Percentiles rank a stretch among this genome's conserved stretches.
phyloP scores from a whole-genome alignment of 495 filamentous ascomycete species.

The Annulohypoxylon nitens region DNA sequence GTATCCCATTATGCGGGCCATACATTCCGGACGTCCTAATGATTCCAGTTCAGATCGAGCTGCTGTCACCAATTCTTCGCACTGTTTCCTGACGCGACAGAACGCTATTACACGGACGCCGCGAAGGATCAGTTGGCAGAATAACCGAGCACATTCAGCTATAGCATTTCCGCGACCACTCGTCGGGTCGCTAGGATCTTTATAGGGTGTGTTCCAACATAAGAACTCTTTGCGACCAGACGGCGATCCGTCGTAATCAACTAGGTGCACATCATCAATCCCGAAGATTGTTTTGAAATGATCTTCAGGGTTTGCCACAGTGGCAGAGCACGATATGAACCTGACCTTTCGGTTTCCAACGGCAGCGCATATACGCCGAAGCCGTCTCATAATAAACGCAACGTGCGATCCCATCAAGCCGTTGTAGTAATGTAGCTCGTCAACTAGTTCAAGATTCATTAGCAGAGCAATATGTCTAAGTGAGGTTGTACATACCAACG shows the following conservation, averaged over 20 bases:
- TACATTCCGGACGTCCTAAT: constrained; percentile 79
- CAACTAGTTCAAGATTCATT: constrained; percentile 57
- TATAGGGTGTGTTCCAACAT: constrained; percentile 98
- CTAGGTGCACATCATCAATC: constrained; percentile 78
- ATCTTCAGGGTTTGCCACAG: constrained; percentile 91
- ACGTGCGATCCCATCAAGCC: constrained; percentile 95
- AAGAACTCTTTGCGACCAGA: constrained; percentile 95
- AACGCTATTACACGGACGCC: constrained; percentile 97
- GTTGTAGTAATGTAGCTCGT: constrained; percentile 96
- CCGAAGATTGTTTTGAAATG: constrained; percentile 97
- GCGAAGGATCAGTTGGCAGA: constrained; percentile 88
- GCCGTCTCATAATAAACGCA: constrained; percentile 91
- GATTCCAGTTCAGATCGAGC: constrained; percentile 80
- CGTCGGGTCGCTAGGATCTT: constrained; percentile 86
- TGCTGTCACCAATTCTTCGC: constrained; percentile 85
- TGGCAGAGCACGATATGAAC: constrained; percentile 98
- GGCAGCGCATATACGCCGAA: constrained; percentile 90
- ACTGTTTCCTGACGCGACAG: constrained; percentile 86
- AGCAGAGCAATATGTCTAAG: background rate
- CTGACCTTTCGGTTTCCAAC: constrained; percentile 89
- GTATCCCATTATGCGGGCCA: constrained; percentile 91
- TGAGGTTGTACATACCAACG: constrained; percentile 67
- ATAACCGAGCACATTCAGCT: constrained; percentile 86
- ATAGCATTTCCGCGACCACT: constrained; percentile 87
- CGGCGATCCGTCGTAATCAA: constrained; percentile 93